Base-by-base conservation (phyloP, 345 rosid species). In the Nasturtium officinale region DNA sequence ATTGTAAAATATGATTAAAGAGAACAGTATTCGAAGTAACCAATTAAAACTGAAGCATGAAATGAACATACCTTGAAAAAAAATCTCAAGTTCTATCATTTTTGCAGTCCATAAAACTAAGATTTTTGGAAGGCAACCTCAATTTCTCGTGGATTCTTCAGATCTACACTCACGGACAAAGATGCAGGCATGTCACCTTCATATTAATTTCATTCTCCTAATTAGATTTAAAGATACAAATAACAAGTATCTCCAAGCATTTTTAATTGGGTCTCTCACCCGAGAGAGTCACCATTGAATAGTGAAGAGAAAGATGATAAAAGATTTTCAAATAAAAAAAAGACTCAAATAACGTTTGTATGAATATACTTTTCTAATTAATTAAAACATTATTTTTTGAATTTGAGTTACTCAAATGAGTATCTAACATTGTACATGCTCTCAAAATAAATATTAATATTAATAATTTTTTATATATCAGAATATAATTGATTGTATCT, bases 221-320 rank as follows among this genome's bases (percentile, higher is more conserved):
- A 46, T 70, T 7, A 50, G 9, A 43, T 69, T 43, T 42, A 68
- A 16, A 70, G n/a, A 37, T 9, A 69, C 26, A 59, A n/a, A n/a
- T n/a, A n/a, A n/a, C n/a, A n/a, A n/a, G n/a, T n/a, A n/a, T n/a
- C n/a, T n/a, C n/a, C n/a, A n/a, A n/a, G n/a, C n/a, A n/a, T n/a
- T n/a, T n/a, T n/a, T n/a, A n/a, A n/a, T n/a, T n/a, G n/a, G n/a
- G n/a, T n/a, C n/a, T n/a, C n/a, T n/a, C n/a, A n/a, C n/a, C n/a
- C n/a, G n/a, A n/a, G n/a, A n/a, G n/a, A n/a, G n/a, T n/a, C n/a
- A n/a, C n/a, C n/a, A n/a, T n/a, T n/a, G n/a, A n/a, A n/a, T n/a
- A n/a, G n/a, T n/a, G n/a, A n/a, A n/a, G n/a, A n/a, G n/a, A n/a
- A n/a, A n/a, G n/a, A n/a, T n/a, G n/a, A n/a, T n/a, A n/a, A n/a